These are phyloP conservation scores for Mesembryanthemum crystallinum DNA, from an alignment of 148 eudicot species.

Conservation along the genomic window DNA sequence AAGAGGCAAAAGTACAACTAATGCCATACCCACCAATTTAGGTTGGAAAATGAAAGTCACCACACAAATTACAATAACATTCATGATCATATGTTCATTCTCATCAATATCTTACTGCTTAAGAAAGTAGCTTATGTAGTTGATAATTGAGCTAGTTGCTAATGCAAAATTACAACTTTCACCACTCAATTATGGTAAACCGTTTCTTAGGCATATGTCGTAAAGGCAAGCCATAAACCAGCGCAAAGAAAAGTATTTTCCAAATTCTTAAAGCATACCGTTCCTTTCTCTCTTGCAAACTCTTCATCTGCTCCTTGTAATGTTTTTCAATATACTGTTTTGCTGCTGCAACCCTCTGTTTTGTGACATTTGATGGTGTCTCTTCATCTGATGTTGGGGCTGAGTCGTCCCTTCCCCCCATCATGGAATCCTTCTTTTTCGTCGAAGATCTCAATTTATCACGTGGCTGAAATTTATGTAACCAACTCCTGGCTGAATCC, in stretches of 20 bases:
- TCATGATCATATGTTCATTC: not conserved
- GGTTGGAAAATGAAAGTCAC: not conserved
- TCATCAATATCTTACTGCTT: conserved; percentile 6
- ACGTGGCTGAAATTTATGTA: conserved; percentile 81
- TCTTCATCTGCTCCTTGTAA: conserved; percentile 99
- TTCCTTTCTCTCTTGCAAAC: conserved; percentile 89
- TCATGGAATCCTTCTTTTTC: conserved; percentile 60
- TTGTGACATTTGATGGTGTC: conserved; percentile 67
- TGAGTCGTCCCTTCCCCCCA: conserved; percentile 50
- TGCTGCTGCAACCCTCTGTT: conserved; percentile 90
- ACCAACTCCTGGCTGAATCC: conserved; percentile 97
- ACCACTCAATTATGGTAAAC: conserved; percentile 20
- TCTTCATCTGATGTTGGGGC: conserved; percentile 61
- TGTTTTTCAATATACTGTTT: conserved; percentile 98
- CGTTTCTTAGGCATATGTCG: not conserved
- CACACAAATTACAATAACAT: not conserved
- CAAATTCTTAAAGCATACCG: conserved; percentile 46
- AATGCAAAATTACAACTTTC: not conserved
- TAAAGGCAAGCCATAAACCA: not conserved
- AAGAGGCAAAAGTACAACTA: not conserved
- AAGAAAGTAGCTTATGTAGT: not conserved
- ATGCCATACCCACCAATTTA: not conserved
- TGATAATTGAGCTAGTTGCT: not conserved
- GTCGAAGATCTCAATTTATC: conserved; percentile 60
- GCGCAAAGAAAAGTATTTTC: conserved; percentile 4